phyloP scores from a whole-genome alignment of 192 early-diverging fungal genomes.

The Linnemannia schmuckeri region DNA sequence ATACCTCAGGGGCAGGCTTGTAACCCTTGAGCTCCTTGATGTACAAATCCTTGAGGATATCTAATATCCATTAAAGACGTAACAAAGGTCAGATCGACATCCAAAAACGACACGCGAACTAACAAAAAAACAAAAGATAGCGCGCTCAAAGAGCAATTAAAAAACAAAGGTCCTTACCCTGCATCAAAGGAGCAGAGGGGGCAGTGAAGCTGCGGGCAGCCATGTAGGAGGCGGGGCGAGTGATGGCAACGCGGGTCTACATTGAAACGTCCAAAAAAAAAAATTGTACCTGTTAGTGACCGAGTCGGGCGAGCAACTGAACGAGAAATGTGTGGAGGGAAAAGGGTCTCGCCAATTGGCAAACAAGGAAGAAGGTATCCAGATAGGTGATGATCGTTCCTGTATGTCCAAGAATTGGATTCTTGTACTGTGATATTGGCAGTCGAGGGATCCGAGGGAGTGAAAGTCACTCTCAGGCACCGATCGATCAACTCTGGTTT shows the following conservation, averaged over 20 bases:
- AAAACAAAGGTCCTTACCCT: conserved; percentile 45
- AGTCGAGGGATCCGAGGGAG: not conserved
- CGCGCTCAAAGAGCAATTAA: not conserved
- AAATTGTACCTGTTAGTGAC: not conserved
- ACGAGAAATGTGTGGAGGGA: not conserved
- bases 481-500: not conserved
- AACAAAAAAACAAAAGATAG: not conserved
- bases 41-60: conserved; percentile 66
- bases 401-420: not conserved
- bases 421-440: not conserved
- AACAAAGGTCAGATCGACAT: not conserved
- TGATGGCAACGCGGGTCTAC: conserved; percentile 54
- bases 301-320: not conserved
- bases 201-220: conserved; percentile 65
- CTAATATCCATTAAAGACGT: conserved; percentile 22
- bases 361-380: not conserved
- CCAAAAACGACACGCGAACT: not conserved
- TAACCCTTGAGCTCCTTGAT: conserved; percentile 68
- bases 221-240: conserved; percentile 64
- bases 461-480: not conserved
- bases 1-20: conserved; percentile 65
- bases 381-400: not conserved
- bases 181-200: conserved; percentile 61
- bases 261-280: not conserved
- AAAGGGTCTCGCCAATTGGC: not conserved